These are phyloP conservation scores for Raffaelea albimanens DNA, from an alignment of 2,329 filamentous ascomycete genomes.

Conservation along the genomic window DNA sequence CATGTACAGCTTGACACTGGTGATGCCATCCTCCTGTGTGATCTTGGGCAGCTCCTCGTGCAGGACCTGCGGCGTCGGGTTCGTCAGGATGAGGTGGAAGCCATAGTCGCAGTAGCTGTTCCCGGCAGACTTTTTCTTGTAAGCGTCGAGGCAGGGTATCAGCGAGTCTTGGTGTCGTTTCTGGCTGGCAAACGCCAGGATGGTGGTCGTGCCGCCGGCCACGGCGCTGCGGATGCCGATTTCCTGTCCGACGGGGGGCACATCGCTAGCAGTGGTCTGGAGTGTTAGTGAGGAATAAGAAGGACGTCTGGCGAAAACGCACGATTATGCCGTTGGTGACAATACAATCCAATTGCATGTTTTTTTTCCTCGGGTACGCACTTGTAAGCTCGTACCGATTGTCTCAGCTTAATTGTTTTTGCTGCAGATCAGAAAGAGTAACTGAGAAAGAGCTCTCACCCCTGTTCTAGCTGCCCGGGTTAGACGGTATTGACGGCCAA, in stretches of 20 bases:
- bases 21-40: slow-evolving; percentile 26
- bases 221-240: slow-evolving; percentile 42
- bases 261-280: slow-evolving; percentile 35
- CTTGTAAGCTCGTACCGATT: too few species aligned
- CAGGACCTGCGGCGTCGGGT: slow-evolving; percentile 27
- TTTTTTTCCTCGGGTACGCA: neutral
- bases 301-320: neutral
- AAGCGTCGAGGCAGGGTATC: slow-evolving; percentile 59
- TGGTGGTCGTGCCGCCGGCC: slow-evolving; percentile 47
- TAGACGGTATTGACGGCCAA: too few species aligned
- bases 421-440: too few species aligned
- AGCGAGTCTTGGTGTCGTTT: slow-evolving; percentile 33
- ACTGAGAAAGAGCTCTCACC: too few species aligned
- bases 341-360: neutral
- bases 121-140: slow-evolving; percentile 57
- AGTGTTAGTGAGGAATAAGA: neutral
- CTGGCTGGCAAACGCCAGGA: slow-evolving; percentile 47
- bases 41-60: slow-evolving; percentile 19
- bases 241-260: slow-evolving; percentile 30
- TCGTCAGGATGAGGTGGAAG: slow-evolving; percentile 41
- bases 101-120: slow-evolving; percentile 45
- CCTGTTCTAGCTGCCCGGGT: too few species aligned
- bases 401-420: too few species aligned
- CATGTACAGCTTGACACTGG: slow-evolving; percentile 41
- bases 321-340: neutral